Evolutionary conservation across 2,329 filamentous ascomycete genomes (phyloP), one percentile per base, ranked within the genome.

Genomic region (Claviceps monticola): DNA sequence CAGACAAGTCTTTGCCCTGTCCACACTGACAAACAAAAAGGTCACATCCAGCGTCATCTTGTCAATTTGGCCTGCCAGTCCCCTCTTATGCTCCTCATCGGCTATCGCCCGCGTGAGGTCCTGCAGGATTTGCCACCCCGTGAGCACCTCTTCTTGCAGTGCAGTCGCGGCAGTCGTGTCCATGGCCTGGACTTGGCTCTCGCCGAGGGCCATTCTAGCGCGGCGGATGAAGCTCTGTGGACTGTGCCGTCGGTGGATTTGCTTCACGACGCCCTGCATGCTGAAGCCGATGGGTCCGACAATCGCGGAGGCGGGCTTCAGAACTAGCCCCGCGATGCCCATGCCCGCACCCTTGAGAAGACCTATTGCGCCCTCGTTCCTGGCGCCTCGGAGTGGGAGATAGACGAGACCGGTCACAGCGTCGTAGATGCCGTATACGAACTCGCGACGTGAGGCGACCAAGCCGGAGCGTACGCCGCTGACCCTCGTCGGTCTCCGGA

Each of bases 391-490:
- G 43, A 76, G 66, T 0, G 83, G 82, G 16, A 83, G 75, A 2
- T 70, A 70, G 16, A 84, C 74, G 0, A 86, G 62, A 0, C 83
- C 83, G 0, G 79, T 81, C 48, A 81, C 72, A 13, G 78, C 82
- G 58, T 86, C 82, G 59, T 79, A 83, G 13, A 86, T 66, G 4
- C 82, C 82, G 54, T 78, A 81, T 0, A 74, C 64, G 34, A 86
- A 76, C 61, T 84, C 82, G 53, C 75, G 68, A 5, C 79, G 70
- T 0, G 80, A 80, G 0, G 82, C 82, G 39, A 71, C 72, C 9
- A 82, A 67, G 1, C 83, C 83, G 2, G 80, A 84, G 48, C 74
- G 71, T 53, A 86, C 73, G 2, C 82, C 83, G 1, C 80, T 85
- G 43, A 86, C 77, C 7, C 80, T 74, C 1, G 74, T 73, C 1